Conservation (phyloP, 345 rosid species). For the Eutrema heterophyllum region DNA sequence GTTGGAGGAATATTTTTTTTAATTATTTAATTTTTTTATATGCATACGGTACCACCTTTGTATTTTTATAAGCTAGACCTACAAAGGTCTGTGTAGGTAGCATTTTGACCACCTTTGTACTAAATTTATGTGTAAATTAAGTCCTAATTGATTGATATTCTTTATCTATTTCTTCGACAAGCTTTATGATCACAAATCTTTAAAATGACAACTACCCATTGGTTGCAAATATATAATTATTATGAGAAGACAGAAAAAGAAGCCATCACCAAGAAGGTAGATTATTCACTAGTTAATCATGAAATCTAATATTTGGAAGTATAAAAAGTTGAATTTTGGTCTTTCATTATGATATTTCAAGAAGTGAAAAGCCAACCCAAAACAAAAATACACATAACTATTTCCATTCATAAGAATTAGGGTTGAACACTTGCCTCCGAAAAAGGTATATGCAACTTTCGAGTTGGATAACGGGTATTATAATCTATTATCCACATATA, state of each 20-base stretch:
- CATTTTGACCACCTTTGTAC: constrained; percentile 14
- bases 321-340: not conserved
- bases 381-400: not conserved
- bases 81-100: constrained; percentile 15
- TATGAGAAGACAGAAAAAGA: not conserved
- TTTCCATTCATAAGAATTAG: not conserved
- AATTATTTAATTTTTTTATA: not conserved
- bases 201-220: not conserved
- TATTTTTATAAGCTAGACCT: constrained; percentile 1
- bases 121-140: not conserved
- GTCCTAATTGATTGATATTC: not conserved
- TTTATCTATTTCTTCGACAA: not conserved
- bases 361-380: not conserved
- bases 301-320: not conserved
- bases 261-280: not conserved
- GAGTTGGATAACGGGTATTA: not conserved
- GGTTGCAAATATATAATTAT: not conserved
- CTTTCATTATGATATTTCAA: not conserved
- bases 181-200: constrained; percentile 5
- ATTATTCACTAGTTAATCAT: not conserved
- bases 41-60: not conserved
- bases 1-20: constrained; percentile 14
- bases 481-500: too few relatives aligned
- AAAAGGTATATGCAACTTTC: too few relatives aligned
- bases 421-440: not conserved